Conservation (phyloP, 345 rosid species). For the Luvunga scandens region DNA sequence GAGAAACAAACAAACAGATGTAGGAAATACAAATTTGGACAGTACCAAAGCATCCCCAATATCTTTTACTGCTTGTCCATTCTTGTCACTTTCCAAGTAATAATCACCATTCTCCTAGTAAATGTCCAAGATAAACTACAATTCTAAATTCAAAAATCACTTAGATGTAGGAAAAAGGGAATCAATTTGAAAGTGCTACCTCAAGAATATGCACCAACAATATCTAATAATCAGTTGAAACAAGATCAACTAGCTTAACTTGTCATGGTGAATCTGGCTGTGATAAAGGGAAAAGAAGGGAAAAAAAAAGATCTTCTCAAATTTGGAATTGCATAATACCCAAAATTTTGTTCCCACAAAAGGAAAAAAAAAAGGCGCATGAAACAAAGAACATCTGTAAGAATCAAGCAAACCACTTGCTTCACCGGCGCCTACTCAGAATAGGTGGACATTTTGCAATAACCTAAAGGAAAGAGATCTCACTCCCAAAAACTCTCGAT, state of each 20-base stretch:
- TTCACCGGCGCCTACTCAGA: neutral
- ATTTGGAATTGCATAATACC: neutral
- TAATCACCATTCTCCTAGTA: neutral
- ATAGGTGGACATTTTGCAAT: neutral
- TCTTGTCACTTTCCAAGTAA: neutral
- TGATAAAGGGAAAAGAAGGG: neutral
- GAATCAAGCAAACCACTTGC: conserved; percentile 3
- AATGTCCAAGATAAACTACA: neutral
- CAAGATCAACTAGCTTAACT: neutral
- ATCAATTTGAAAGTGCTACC: neutral
- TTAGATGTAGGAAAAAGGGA: neutral
- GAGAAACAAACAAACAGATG: neutral
- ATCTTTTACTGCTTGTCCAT: conserved; percentile 1
- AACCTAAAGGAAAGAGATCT: neutral
- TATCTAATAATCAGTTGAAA: conserved; percentile 10
- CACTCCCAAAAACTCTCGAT: neutral
- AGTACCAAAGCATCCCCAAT: neutral
- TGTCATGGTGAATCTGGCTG: neutral
- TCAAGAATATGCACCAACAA: neutral
- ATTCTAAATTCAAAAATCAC: neutral
- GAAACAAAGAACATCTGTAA: neutral
- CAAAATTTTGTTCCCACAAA: neutral
- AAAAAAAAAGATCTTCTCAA: neutral
- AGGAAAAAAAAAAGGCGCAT: neutral
- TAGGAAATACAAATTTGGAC: conserved; percentile 2